Conservation (phyloP, 1,284 basidiomycete species). For the Termitomyces sp. region DNA sequence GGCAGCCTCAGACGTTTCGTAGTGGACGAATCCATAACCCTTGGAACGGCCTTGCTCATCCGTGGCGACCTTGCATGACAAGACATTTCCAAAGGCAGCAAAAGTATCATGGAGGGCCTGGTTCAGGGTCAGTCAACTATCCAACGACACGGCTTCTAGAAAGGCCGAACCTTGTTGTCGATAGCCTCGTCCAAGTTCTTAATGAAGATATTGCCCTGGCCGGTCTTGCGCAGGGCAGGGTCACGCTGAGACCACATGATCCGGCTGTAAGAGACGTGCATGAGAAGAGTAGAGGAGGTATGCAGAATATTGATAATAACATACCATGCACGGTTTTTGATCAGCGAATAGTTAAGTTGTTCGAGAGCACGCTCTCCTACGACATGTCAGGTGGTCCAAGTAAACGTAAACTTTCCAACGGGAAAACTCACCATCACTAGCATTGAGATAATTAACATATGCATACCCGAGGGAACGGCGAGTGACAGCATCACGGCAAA, state of each 20-base stretch:
- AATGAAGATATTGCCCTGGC: slow-evolving; percentile 99
- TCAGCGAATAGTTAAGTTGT: slow-evolving; percentile 98
- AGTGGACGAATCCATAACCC: slow-evolving; percentile 99
- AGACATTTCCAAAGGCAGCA: slow-evolving; percentile 96
- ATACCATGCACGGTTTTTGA: slow-evolving; percentile 95
- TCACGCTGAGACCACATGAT: slow-evolving; percentile 99
- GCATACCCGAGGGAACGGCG: slow-evolving; percentile 99
- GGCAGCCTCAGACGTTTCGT: slow-evolving; percentile 96
- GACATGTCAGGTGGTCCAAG: slow-evolving; percentile 5
- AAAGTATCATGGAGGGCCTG: slow-evolving; percentile 99
- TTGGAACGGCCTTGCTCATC: slow-evolving; percentile 91
- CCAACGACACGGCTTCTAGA: background rate
- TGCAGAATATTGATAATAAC: slow-evolving; percentile 21
- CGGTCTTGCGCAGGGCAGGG: slow-evolving; percentile 98
- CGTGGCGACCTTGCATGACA: slow-evolving; percentile 99
- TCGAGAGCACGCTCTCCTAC: slow-evolving; percentile 95
- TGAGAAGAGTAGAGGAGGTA: background rate
- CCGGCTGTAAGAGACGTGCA: slow-evolving; percentile 50
- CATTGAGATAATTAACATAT: slow-evolving; percentile 99
- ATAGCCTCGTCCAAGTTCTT: slow-evolving; percentile 99
- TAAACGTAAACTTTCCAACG: slow-evolving; percentile 3
- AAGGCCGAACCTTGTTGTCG: slow-evolving; percentile 85
- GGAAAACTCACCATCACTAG: slow-evolving; percentile 73
- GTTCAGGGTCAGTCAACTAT: background rate
- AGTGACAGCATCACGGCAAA: slow-evolving; percentile 99